Percentiles rank a stretch among this genome's conserved stretches.
phyloP scores from a whole-genome alignment of 169 alveolate genomes.

The Theileria annulata region DNA sequence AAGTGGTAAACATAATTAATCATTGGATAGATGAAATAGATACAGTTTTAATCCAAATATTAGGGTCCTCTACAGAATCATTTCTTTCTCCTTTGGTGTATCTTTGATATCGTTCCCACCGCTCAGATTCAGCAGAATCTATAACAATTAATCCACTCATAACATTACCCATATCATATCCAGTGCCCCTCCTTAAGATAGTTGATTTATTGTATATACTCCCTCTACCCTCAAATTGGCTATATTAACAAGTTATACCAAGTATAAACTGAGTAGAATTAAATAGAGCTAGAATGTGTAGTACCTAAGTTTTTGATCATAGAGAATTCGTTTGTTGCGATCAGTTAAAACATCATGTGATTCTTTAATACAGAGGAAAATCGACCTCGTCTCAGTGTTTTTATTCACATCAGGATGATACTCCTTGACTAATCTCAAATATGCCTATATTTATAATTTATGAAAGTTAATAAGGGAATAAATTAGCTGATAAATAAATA shows the following conservation, averaged over 20 bases:
- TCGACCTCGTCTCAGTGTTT: constrained; percentile 15
- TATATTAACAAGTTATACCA: no score
- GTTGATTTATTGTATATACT: no score
- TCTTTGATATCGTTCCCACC: constrained; percentile 45
- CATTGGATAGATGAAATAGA: background rate
- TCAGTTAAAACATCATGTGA: constrained; percentile 55
- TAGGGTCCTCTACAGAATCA: constrained; percentile 28
- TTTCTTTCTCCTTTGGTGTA: constrained; percentile 35
- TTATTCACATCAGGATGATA: constrained; percentile 63
- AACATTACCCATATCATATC: no score
- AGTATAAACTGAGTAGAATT: no score
- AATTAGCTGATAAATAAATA: no score
- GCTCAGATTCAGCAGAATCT: background rate
- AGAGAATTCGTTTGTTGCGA: constrained; percentile 23
- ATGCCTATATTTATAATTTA: constrained; percentile 63
- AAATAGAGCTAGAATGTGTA: background rate
- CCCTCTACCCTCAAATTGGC: no score
- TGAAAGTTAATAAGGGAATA: no score
- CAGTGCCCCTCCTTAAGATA: no score
- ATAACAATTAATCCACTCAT: no score
- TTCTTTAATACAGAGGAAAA: constrained; percentile 62
- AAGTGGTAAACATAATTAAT: no score
- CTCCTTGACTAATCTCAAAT: constrained; percentile 41
- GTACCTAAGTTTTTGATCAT: constrained; percentile 27
- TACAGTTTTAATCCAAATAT: constrained; percentile 20